Base-by-base conservation (phyloP, 163 green algal species). In the Chlorella variabilis region DNA sequence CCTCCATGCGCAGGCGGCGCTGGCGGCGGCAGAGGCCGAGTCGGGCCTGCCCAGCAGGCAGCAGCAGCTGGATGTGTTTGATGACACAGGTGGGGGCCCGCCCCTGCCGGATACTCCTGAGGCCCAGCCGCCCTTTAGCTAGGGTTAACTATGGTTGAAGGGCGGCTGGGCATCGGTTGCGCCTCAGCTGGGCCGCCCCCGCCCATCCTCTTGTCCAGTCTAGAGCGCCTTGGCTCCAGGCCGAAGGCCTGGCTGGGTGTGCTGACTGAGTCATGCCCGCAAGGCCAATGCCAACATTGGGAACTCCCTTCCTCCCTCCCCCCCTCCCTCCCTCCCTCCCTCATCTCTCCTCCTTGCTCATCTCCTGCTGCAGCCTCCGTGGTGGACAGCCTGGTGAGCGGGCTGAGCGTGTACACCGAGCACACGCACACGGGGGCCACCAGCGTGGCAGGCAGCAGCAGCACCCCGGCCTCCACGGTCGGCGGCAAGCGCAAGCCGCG, bases 311-410 rank as follows among this genome's bases (percentile, higher is more conserved):
- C n/a, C n/a, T n/a, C n/a, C n/a, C n/a, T n/a, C n/a, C n/a, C n/a
- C n/a, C n/a, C n/a, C n/a, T n/a, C n/a, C n/a, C n/a, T n/a, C n/a
- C n/a, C n/a, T n/a, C n/a, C n/a, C n/a, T n/a, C n/a, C n/a, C n/a
- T n/a, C n/a, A n/a, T n/a, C n/a, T n/a, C n/a, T n/a, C n/a, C n/a
- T n/a, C n/a, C n/a, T n/a, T n/a, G n/a, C n/a, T n/a, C n/a, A n/a
- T n/a, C n/a, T n/a, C n/a, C n/a, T n/a, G n/a, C 29, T 51, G 58
- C 75, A 81, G 58, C 63, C 18, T 70, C 69, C 18, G 88, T 94
- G 25, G 80, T 84, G 0, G 74, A 75, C 80, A 96, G 89, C 75
- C 56, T 90, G 49, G 74, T 96, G 31, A 93, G 78, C 34, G 89
- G 83, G 29, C 66, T 93, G 49, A 91, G 86, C 68, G 85, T 86